Percentiles rank a stretch among this genome's conserved stretches.
phyloP scores from a whole-genome alignment of 495 filamentous ascomycete genomes.

The Penicillium canescens region DNA sequence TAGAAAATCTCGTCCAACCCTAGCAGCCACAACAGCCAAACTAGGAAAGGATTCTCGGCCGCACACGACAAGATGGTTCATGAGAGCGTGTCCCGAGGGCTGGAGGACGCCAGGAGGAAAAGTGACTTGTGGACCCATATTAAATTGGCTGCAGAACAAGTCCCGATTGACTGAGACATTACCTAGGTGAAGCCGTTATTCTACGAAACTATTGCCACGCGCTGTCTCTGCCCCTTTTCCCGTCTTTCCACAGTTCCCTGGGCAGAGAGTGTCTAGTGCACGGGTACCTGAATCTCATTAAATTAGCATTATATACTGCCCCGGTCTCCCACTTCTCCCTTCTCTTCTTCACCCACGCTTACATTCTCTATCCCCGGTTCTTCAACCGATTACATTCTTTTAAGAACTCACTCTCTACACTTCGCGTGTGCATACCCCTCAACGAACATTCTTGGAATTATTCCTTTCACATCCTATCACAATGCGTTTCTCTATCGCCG shows the following conservation, averaged over 20 bases:
- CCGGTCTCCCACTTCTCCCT: conserved; percentile 8
- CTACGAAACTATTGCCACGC: conserved; percentile 8
- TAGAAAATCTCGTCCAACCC: conserved; percentile 4
- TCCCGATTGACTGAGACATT: neutral
- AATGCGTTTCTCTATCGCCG: conserved; percentile 89
- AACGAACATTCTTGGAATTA: conserved; percentile 22
- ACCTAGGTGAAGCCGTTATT: neutral
- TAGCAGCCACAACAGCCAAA: conserved; percentile 8
- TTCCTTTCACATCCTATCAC: conserved; percentile 48
- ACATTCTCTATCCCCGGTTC: conserved; percentile 34
- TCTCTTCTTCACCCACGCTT: conserved; percentile 18
- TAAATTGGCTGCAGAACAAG: neutral
- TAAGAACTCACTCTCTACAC: conserved; percentile 28
- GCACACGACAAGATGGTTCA: neutral
- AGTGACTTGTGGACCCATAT: neutral
- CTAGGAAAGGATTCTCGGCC: conserved; percentile 17
- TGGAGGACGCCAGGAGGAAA: conserved; percentile 2
- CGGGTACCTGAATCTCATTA: conserved; percentile 28
- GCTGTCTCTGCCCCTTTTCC: conserved; percentile 10
- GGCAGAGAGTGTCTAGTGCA: conserved; percentile 7
- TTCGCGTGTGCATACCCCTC: conserved; percentile 15
- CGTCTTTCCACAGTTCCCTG: neutral
- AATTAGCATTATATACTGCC: conserved; percentile 15
- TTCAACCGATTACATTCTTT: conserved; percentile 58
- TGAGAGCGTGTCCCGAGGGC: neutral